phyloP scores from a whole-genome alignment of 257 asterid genomes.

The Jasminum sambac region DNA sequence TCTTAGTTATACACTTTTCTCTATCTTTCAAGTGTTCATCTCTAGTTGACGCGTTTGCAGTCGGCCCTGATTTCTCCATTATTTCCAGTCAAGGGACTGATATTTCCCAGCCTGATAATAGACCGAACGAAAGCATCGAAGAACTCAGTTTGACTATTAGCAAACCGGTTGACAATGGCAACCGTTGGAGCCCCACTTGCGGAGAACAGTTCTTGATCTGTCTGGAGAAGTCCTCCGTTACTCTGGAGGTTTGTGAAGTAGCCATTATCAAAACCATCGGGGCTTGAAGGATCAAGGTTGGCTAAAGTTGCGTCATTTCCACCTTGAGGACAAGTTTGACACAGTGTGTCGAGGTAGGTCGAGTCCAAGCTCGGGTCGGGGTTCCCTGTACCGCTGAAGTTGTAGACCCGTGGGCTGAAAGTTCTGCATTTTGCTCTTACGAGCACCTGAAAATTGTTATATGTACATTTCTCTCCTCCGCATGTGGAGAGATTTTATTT shows the following conservation, averaged over 20 bases:
- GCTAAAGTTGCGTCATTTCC: slow-evolving; percentile 12
- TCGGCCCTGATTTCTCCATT: slow-evolving; percentile 31
- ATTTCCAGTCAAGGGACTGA: slow-evolving; percentile 21
- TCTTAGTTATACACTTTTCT: neutral
- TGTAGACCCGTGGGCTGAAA: slow-evolving; percentile 25
- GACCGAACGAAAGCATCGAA: slow-evolving; percentile 28
- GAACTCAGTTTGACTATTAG: slow-evolving; percentile 9
- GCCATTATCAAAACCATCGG: slow-evolving; percentile 21
- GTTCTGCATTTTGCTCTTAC: slow-evolving; percentile 23
- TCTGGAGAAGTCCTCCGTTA: slow-evolving; percentile 27
- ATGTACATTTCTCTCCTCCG: too few relatives aligned
- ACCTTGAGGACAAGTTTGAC: slow-evolving; percentile 25
- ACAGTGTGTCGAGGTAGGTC: slow-evolving; percentile 6
- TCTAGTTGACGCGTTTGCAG: slow-evolving; percentile 27
- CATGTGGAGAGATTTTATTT: too few relatives aligned
- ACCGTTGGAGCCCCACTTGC: slow-evolving; percentile 21
- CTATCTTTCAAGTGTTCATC: neutral
- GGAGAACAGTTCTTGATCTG: slow-evolving; percentile 32
- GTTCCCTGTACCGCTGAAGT: slow-evolving; percentile 7
- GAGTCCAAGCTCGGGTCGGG: slow-evolving; percentile 24
- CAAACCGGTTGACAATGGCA: slow-evolving; percentile 18
- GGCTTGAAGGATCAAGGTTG: slow-evolving; percentile 29
- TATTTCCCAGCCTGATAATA: slow-evolving; percentile 32
- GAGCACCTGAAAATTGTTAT: slow-evolving; percentile 31
- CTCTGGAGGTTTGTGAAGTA: slow-evolving; percentile 28